Base-by-base conservation (phyloP, 1,284 basidiomycete genomes). In the Puccinia horiana region DNA sequence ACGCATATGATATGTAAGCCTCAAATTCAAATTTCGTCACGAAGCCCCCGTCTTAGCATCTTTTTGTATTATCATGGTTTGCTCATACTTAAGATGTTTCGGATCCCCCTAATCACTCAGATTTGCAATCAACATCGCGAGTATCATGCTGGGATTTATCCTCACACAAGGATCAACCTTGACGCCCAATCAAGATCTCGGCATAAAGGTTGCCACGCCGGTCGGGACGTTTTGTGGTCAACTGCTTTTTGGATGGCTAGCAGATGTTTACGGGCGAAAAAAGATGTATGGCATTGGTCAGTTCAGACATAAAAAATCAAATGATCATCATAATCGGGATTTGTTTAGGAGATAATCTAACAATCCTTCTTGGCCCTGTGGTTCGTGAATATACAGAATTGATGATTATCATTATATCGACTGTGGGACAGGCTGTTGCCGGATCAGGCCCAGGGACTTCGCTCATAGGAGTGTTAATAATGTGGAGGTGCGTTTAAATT, bases 61-160 rank as follows among this genome's bases (percentile, higher is more conserved):
- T 14, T 42, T 9, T 1, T 42, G n/a, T n/a, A n/a, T n/a, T n/a
- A n/a, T 29, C 3, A 58, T 58, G 26, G 6, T 42, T 18, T 23
- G 26, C 32, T 37, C 61, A 63, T 63, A 11, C 35, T 9, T 8
- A 63, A 16, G 61, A 29, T 26, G 11, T 37, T 29, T 56, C 61
- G 26, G 29, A n/a, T 65, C 54, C 35, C 42, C 83, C 35, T 42
- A 9, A 63, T 20, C 35, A 18, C 63, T 32, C 52, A 79, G 83
- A 26, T 93, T 93, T 87, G 91, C 93, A 83, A 93, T 93, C 87
- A 93, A 93, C 86, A 91, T 92, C 69, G 92, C 92, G 23, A 88
- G 92, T 5, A 92, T 91, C 2, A 93, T 93, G 92, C 88, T 93
- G 16, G 91, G 92, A 23, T 92, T 91, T 85, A 91, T 93, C 70